Conservation (phyloP, 2,329 filamentous ascomycete genomes). For the Sclerotinia minor region DNA sequence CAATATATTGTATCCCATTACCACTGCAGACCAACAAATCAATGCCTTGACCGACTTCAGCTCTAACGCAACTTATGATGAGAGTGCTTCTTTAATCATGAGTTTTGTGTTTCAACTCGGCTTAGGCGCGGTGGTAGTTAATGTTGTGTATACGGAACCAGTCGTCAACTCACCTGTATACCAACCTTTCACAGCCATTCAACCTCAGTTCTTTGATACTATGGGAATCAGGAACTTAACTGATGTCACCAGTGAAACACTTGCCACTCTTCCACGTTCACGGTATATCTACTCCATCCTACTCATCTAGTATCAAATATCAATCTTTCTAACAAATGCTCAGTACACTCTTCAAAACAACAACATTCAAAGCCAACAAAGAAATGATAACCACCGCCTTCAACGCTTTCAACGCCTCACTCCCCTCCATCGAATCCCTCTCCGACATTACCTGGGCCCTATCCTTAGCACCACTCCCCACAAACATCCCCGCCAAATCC, state of each 20-base stretch:
- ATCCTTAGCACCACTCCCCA: constrained; percentile 12
- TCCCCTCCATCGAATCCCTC: neutral
- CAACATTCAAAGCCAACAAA: constrained; percentile 7
- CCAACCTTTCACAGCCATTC: constrained; percentile 21
- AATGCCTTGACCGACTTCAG: constrained; percentile 8
- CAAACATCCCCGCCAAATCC: constrained; percentile 7
- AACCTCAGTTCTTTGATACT: constrained; percentile 7
- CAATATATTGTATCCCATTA: constrained; percentile 19
- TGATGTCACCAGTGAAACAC: neutral
- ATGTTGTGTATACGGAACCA: constrained; percentile 1
- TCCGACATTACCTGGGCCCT: neutral
- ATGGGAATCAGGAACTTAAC: neutral
- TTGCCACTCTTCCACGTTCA: neutral
- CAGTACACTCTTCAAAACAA: constrained; percentile 1
- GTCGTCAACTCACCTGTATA: constrained; percentile 10
- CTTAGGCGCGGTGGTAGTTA: neutral
- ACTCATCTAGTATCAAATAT: neutral
- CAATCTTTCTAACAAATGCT: neutral
- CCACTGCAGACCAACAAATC: neutral
- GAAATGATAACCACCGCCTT: neutral
- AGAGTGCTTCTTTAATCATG: constrained; percentile 15
- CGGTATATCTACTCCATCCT: neutral
- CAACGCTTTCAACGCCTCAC: neutral
- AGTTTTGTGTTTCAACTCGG: constrained; percentile 1
- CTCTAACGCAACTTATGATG: constrained; percentile 4